Conservation (phyloP, 106 monocot species). For the Phalaenopsis aphrodite region DNA sequence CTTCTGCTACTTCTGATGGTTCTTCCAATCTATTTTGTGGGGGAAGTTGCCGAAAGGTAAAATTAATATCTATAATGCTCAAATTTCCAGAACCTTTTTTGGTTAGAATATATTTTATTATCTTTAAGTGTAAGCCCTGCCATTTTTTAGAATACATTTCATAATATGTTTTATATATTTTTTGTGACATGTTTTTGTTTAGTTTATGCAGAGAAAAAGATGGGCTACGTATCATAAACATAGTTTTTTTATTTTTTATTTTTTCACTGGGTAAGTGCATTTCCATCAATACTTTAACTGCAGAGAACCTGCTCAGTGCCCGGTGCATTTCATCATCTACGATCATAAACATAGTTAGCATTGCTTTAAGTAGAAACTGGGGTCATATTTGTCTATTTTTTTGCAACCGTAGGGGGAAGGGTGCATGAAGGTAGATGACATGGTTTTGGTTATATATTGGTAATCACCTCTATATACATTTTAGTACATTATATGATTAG, state of each 20-base stretch:
- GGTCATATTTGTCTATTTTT: not conserved
- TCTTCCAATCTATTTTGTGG: constrained; percentile 40
- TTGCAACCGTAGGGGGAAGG: not conserved
- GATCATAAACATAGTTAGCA: too few relatives aligned
- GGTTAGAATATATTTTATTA: not conserved
- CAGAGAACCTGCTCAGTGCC: not conserved
- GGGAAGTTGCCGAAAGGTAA: constrained; percentile 18
- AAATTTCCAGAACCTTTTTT: not conserved
- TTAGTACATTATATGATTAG: not conserved
- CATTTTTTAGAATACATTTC: not conserved
- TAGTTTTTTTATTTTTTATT: too few relatives aligned
- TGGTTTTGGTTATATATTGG: not conserved
- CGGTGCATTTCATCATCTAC: not conserved
- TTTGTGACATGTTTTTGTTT: not conserved
- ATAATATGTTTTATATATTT: not conserved
- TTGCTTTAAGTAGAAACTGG: not conserved
- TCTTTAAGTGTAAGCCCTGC: not conserved
- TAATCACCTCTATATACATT: not conserved
- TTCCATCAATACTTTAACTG: not conserved
- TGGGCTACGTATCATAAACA: not conserved
- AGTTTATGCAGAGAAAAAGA: not conserved
- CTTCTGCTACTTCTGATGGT: constrained; percentile 15
- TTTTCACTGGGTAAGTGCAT: not conserved
- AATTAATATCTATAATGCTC: not conserved
- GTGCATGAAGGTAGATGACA: not conserved